Evolutionary conservation across 164 flowering plant species (phyloP).

Genomic region (Echeveria elegans): DNA sequence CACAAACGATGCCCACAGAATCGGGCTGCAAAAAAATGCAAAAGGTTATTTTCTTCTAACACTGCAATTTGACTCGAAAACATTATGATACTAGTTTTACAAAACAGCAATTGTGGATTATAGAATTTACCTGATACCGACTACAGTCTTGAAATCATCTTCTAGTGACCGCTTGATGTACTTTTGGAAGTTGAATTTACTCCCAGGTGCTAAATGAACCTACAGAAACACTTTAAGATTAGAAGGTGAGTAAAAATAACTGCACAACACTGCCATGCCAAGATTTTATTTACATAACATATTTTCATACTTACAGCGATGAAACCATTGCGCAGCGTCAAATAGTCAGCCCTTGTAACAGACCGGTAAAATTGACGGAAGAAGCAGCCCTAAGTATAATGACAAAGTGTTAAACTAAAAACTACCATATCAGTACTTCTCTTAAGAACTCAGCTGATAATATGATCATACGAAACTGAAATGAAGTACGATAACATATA

Average conservation of each 20-base stretch:
- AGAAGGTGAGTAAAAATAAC: neutral
- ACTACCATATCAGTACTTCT: too few species aligned
- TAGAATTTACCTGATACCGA: slow-evolving; percentile 44
- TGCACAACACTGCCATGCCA: neutral
- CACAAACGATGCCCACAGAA: slow-evolving; percentile 44
- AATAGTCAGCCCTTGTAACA: slow-evolving; percentile 72
- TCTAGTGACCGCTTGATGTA: slow-evolving; percentile 57
- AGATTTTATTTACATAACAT: neutral
- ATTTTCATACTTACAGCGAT: slow-evolving; percentile 27
- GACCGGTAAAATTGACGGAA: slow-evolving; percentile 79
- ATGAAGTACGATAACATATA: too few species aligned
- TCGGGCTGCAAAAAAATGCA: slow-evolving; percentile 24
- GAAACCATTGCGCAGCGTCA: slow-evolving; percentile 89
- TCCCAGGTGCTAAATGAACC: slow-evolving; percentile 54
- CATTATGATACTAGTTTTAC: neutral
- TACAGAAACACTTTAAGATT: slow-evolving; percentile 13
- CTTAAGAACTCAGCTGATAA: too few species aligned
- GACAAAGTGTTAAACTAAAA: neutral
- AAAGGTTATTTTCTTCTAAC: neutral
- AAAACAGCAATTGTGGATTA: neutral
- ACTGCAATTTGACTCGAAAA: neutral
- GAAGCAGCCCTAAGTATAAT: slow-evolving; percentile 68
- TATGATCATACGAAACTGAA: too few species aligned
- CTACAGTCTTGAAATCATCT: slow-evolving; percentile 56
- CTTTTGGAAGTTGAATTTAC: slow-evolving; percentile 55